These are phyloP conservation scores for Capsicum pubescens DNA, from an alignment of 257 asterid genomes.

Conservation along the genomic window DNA sequence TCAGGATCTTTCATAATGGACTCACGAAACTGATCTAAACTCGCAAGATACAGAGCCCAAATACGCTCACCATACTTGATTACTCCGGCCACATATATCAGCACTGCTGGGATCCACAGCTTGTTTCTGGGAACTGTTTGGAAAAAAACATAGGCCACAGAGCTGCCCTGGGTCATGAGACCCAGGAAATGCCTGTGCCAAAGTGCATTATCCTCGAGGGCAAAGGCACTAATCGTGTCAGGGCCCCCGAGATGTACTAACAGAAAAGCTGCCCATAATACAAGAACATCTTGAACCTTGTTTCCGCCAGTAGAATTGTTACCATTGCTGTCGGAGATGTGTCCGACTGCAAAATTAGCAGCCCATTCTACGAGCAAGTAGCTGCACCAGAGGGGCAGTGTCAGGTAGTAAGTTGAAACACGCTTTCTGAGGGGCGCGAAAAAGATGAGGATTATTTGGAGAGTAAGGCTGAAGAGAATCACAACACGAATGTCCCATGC, in stretches of 20 bases:
- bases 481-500: no score
- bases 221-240: conserved; percentile 57
- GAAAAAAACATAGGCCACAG: conserved; percentile 45
- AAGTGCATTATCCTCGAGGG: conserved; percentile 58
- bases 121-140: conserved; percentile 40
- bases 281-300: conserved; percentile 40
- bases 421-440: conserved; percentile 48
- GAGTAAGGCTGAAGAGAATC: neutral
- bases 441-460: conserved; percentile 48
- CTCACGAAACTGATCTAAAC: conserved; percentile 43
- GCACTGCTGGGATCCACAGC: conserved; percentile 48
- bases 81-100: conserved; percentile 48
- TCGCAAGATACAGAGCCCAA: conserved; percentile 47
- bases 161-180: conserved; percentile 35
- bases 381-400: conserved; percentile 49
- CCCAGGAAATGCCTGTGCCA: conserved; percentile 55
- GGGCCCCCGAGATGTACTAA: conserved; percentile 67
- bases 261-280: conserved; percentile 61
- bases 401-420: conserved; percentile 29
- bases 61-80: conserved; percentile 55
- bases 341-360: conserved; percentile 52
- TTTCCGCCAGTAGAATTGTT: neutral
- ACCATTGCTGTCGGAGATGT: conserved; percentile 43
- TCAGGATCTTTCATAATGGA: conserved; percentile 53
- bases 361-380: conserved; percentile 66